Evolutionary conservation across 169 alveolate genomes (phyloP).

Genomic region (Eimeria falciformis): DNA sequence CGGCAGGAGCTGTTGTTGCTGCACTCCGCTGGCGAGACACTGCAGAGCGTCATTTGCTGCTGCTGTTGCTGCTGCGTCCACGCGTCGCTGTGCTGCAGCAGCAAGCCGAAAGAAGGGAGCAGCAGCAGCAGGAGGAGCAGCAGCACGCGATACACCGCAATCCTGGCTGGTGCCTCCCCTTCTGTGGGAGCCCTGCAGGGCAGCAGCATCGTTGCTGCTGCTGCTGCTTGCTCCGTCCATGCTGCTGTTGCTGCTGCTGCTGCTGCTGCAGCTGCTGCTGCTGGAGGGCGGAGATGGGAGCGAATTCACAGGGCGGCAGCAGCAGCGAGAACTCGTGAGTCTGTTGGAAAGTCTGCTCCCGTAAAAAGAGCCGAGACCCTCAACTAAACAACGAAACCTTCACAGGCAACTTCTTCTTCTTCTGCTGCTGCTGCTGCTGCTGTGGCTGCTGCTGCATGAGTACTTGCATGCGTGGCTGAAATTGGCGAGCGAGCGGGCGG

Average conservation of each 20-base stretch:
- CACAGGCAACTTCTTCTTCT: background rate
- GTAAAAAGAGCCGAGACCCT: background rate
- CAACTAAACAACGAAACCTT: background rate
- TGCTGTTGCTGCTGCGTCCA: slow-evolving; percentile 44
- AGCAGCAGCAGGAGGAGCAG: background rate
- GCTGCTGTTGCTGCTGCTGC: background rate
- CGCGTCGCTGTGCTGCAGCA: slow-evolving; percentile 64
- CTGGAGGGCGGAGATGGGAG: slow-evolving; percentile 19
- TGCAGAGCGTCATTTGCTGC: slow-evolving; percentile 43
- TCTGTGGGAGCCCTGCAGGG: background rate
- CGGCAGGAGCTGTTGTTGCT: slow-evolving; percentile 52
- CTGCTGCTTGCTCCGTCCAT: background rate
- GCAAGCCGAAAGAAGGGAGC: slow-evolving; percentile 43
- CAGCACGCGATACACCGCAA: background rate
- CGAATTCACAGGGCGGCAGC: slow-evolving; percentile 30
- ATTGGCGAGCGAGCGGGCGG: too few species aligned
- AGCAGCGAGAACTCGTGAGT: background rate
- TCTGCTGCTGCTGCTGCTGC: too few species aligned
- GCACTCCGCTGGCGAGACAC: slow-evolving; percentile 42
- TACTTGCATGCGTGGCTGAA: background rate
- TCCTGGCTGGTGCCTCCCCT: background rate
- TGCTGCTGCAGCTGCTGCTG: slow-evolving; percentile 45
- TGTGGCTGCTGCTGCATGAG: slow-evolving; percentile 55
- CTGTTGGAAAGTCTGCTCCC: background rate
- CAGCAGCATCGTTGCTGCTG: slow-evolving; percentile 59